Evolutionary conservation across 2,329 filamentous ascomycete genomes (phyloP), one percentile per base, ranked within the genome.

Genomic region (Aspergillus pseudoviridinutans): DNA sequence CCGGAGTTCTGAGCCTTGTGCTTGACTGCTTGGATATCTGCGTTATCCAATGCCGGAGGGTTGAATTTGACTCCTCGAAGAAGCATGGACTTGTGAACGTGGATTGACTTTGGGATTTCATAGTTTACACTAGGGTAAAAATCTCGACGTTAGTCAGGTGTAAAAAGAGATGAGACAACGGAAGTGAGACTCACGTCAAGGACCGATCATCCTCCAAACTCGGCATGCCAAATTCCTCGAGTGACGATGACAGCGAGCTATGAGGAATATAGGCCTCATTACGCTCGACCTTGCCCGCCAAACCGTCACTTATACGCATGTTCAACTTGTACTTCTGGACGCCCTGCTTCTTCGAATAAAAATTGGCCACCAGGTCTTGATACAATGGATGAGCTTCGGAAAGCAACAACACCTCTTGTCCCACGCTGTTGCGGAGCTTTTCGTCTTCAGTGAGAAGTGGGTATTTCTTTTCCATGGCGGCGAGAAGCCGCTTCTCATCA

Each of bases 21-120:
- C 69, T 86, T 85, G 47, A 92, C 83, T 7, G 84, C 81, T 62
- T 92, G 88, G 54, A 93, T 85, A 68, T 97, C 92, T 58, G 83
- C 84, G 35, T 84, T 82, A 57, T 90, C 89, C 1, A 99, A 83
- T 9, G 86, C 88, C 1, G 90, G 85, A 1, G 82, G 77, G 4
- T 89, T 85, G 56, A 92, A 82, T 66, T 88, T 86, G 42, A 92
- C 87, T 12, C 94, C 94, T 2, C 91, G 87, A 38, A 99, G 82
- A 14, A 99, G 83, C 89, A 96, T 95, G 5, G 92, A 97, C 72
- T 97, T 97, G 77, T 99, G 94, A 4, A 85, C 79, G 66, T 90
- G 84, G 9, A 80, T 80, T 20, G 85, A 85, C 44, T 82, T 80
- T 0, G 93, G 92, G 76, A 97, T 89, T 49, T 91, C 86, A 71